Evolutionary conservation across 176 grass and related monocot species (phyloP).

Genomic region (Poa annua): DNA sequence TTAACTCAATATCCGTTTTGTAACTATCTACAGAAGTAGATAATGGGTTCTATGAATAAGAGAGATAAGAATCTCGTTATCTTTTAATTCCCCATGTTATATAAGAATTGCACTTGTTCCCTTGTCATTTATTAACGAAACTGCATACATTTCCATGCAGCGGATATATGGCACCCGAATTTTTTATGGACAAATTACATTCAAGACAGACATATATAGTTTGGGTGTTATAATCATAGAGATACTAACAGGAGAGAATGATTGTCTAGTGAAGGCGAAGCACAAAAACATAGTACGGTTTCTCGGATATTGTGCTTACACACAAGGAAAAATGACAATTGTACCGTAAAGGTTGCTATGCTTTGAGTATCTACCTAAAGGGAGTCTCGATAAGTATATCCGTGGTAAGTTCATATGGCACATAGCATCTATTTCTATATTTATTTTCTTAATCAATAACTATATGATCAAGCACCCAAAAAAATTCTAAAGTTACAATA

Average conservation of each 20-base stretch:
- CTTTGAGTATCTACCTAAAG: neutral
- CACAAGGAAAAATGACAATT: neutral
- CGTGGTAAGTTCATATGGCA: too few relatives aligned
- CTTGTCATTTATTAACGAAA: neutral
- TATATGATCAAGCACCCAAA: too few relatives aligned
- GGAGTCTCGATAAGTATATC: neutral
- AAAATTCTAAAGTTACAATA: neutral
- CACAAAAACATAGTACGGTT: neutral
- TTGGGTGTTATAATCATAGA: slow-evolving; percentile 13
- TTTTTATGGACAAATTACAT: neutral
- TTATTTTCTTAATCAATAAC: too few relatives aligned
- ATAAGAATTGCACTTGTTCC: neutral
- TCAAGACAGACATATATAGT: neutral
- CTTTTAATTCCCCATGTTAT: neutral
- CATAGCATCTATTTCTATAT: too few relatives aligned
- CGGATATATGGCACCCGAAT: neutral
- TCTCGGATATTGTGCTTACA: neutral
- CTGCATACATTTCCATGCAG: neutral
- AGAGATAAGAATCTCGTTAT: neutral
- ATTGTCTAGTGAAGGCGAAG: neutral
- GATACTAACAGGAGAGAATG: neutral
- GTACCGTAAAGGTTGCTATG: neutral
- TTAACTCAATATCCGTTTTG: neutral
- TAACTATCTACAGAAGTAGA: neutral
- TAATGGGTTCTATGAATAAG: neutral